Conservation (phyloP, 192 early-diverging fungal genomes). For the Funneliformis geosporum region DNA sequence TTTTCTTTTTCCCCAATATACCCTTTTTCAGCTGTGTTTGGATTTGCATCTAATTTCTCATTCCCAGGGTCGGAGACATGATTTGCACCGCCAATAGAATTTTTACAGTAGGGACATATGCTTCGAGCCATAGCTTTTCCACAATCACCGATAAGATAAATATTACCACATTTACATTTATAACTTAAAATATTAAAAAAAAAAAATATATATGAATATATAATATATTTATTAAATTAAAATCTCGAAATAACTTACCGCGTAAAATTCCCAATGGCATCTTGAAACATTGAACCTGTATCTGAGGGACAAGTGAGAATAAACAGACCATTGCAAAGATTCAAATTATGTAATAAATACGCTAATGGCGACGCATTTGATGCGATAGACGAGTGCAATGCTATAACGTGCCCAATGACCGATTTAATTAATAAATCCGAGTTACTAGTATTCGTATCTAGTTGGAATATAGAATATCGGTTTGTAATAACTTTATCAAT, state of each 20-base stretch:
- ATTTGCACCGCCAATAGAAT: neutral
- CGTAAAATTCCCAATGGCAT: neutral
- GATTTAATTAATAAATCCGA: constrained; percentile 26
- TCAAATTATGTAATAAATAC: constrained; percentile 5
- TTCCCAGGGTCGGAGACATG: neutral
- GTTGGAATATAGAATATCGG: neutral
- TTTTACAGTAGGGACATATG: neutral
- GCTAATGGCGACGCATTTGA: constrained; percentile 4
- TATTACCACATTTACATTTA: neutral
- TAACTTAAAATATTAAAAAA: neutral
- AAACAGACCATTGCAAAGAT: neutral
- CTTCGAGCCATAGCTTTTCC: neutral
- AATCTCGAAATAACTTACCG: neutral
- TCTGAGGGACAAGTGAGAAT: constrained; percentile 20
- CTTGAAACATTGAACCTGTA: neutral
- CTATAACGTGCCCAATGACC: constrained; percentile 18
- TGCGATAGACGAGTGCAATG: constrained; percentile 10
- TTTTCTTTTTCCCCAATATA: constrained; percentile 1
- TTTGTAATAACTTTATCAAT: neutral
- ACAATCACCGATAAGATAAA: neutral
- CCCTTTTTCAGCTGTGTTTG: neutral
- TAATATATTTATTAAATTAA: neutral
- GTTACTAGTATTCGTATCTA: neutral
- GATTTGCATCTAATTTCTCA: neutral
- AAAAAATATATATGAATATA: neutral